Base-by-base conservation (phyloP, 2,329 filamentous ascomycete genomes). In the Delphinella strobiligena region DNA sequence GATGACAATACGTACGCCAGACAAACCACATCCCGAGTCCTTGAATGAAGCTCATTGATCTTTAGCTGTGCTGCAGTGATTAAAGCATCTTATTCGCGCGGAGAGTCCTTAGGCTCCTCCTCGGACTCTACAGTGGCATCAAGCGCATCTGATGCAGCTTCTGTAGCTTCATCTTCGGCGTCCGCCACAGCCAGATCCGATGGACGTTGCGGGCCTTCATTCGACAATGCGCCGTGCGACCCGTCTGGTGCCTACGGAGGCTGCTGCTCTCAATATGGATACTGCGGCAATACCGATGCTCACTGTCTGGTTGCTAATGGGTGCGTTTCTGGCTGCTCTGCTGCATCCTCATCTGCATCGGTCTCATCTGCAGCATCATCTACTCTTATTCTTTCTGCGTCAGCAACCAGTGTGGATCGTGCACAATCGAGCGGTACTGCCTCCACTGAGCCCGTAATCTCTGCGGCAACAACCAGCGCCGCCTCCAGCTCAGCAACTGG, bases 201-300 rank as follows among this genome's bases (percentile, higher is more conserved):
- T 42, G 62, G 62, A 12, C 51, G 61, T 22, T 65, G 62, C 43
- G 62, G 62, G 32, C 54, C 54, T 36, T 55, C 57, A 41, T 64
- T 64, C 49, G 54, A 45, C 30, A 47, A 43, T 15, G 59, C 62
- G 4, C 54, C 54, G 12, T 65, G 62, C 46, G 60, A 64, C 43
- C 41, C 61, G 14, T 56, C 57, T 7, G 59, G 60, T 33, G 41
- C 44, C 31, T 63, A 55, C 37, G 61, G 61, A 19, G 60, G 58
- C 19, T 65, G 61, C 50, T 64, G 62, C 52, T 42, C 40, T 35
- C 33, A 19, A 16, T 49, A 52, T 38, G 55, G 56, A 24, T 59
- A 49, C 17, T 54, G 53, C 29, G 54, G 52, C 19, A 58, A 49
- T 47, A 63, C 47, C 53, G 54, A 45, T 47, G 56, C 43, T 5